Base-by-base conservation (phyloP, 176 grass and related monocot species). In the Eragrostis nindensis region DNA sequence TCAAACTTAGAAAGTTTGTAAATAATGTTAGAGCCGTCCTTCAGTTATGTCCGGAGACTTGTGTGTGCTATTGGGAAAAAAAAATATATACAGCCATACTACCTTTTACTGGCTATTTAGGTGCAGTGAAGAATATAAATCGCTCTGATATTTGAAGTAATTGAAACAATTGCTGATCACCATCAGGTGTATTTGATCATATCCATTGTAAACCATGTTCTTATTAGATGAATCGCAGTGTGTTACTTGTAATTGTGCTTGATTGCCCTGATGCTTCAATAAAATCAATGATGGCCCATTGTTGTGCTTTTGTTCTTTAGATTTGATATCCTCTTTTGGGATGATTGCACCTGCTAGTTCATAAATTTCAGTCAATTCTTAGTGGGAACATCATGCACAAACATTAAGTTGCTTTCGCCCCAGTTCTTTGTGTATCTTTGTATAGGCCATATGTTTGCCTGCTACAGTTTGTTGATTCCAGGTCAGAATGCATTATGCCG, bases 401-500 rank as follows among this genome's bases (percentile, higher is more conserved):
- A 43, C 27, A 39, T 21, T 21, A 10, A 62, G 29, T 12, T 85
- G 26, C 25, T 6, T 72, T 75, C 11, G n/a, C 11, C 11, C 5
- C 26, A 19, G 3, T 19, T 44, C 27, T 21, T 0, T 13, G 2
- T 21, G 2, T 57, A n/a, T 7, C 54, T 40, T 40, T 66, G 11
- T 8, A 39, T 19, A 29, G 14, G 7, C 13, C 7, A n/a, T 10
- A 30, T 82, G n/a, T n/a, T 71, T n/a, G 70, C 6, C 14, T 43
- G 1, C 26, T 40, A 50, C n/a, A 52, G 17, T 50, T 39, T 66
- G 71, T 57, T 75, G 81, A 46, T 68, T 60, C 62, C 49, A 43
- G 19, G 47, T 67, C 61, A 62, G 45, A 40, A 17, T 78, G 73
- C 82, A 70, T 24, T 52, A 49, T 62, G 41, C 22, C 17, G 24